Percentiles rank a stretch among this genome's conserved stretches.
These are phyloP conservation scores for Coemansia brasiliensis DNA, from an alignment of 192 early-diverging fungal species.

Conservation along the genomic window DNA sequence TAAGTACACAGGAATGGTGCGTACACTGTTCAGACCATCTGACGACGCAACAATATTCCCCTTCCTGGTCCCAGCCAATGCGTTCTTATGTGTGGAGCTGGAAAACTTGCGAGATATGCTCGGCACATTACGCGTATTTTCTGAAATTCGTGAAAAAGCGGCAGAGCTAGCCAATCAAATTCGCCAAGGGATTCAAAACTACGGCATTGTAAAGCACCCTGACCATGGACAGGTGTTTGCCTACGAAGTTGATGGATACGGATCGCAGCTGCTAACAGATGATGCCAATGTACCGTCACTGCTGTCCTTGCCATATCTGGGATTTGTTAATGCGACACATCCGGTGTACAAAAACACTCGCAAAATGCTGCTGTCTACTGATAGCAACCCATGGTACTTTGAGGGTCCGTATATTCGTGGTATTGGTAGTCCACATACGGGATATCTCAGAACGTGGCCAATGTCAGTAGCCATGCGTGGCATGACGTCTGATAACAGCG, in stretches of 20 bases:
- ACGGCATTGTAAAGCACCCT: constrained; percentile 57
- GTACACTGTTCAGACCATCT: constrained; percentile 41
- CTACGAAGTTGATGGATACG: constrained; percentile 74
- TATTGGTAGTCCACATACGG: constrained; percentile 64
- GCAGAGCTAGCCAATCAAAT: constrained; percentile 51
- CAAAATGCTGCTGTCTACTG: constrained; percentile 55
- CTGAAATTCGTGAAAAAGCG: constrained; percentile 43
- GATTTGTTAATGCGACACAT: constrained; percentile 55
- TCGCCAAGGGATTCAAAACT: constrained; percentile 51
- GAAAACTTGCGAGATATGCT: constrained; percentile 48
- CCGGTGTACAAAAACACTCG: constrained; percentile 62
- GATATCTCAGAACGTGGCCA: constrained; percentile 65
- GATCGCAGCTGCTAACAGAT: constrained; percentile 65
- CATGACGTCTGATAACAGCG: constrained; percentile 48
- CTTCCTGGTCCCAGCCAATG: constrained; percentile 50
- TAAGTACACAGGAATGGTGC: constrained; percentile 46
- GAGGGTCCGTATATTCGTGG: constrained; percentile 55
- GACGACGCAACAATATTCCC: constrained; percentile 47
- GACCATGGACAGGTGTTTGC: constrained; percentile 61
- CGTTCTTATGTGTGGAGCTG: constrained; percentile 62
- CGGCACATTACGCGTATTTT: constrained; percentile 17
- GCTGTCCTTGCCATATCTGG: constrained; percentile 62
- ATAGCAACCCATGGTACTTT: constrained; percentile 69
- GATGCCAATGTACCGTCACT: constrained; percentile 71
- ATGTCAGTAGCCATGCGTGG: constrained; percentile 63